phyloP scores from a whole-genome alignment of 2,329 filamentous ascomycete genomes.

The Esteya vermicola region DNA sequence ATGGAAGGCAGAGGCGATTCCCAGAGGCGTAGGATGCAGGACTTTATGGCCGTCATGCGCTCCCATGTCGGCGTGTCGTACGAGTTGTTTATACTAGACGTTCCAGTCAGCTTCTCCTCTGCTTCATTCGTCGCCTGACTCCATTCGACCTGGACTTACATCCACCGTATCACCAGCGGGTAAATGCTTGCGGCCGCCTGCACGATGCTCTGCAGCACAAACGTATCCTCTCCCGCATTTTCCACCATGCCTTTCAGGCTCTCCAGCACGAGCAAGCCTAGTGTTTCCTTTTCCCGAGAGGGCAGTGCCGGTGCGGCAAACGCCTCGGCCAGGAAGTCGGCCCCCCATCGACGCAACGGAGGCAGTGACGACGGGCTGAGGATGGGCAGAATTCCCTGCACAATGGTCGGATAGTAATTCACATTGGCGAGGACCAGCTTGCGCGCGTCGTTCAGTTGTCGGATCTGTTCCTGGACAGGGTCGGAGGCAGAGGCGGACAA shows the following conservation, averaged over 20 bases:
- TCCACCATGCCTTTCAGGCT: constrained; percentile 58
- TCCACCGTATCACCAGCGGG: constrained; percentile 80
- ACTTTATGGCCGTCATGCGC: constrained; percentile 76
- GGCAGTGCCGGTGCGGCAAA: constrained; percentile 83
- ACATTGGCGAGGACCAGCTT: constrained; percentile 79
- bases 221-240: constrained; percentile 58
- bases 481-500: background rate
- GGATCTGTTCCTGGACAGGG: constrained; percentile 60
- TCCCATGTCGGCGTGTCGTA: constrained; percentile 76
- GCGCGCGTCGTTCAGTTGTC: constrained; percentile 80
- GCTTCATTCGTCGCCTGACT: background rate
- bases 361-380: constrained; percentile 61
- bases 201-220: constrained; percentile 73
- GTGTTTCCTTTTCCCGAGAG: constrained; percentile 63
- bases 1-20: constrained; percentile 63
- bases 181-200: constrained; percentile 89
- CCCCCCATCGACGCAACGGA: constrained; percentile 86
- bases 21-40: constrained; percentile 78
- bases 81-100: constrained; percentile 65
- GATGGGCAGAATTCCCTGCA: constrained; percentile 85
- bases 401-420: constrained; percentile 79
- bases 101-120: too few species aligned
- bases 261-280: constrained; percentile 64
- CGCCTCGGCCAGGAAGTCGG: constrained; percentile 89
- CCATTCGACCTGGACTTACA: constrained; percentile 49